Base-by-base conservation (phyloP, 1,139 yeast genomes). In the Pichia sp. region DNA sequence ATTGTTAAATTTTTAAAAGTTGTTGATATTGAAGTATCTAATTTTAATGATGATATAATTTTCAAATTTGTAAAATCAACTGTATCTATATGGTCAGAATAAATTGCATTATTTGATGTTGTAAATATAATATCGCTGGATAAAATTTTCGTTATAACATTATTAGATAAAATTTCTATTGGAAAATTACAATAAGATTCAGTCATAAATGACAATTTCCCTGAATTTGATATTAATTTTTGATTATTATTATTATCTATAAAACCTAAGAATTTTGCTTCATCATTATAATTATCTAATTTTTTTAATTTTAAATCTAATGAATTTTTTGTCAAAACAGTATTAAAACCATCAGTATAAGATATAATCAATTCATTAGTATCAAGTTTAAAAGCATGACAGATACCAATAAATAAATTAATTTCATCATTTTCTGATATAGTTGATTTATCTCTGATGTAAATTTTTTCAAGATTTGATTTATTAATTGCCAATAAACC, bases 311-410 rank as follows among this genome's bases (percentile, higher is more conserved):
- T 30, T 3, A 36, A 26, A 10, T 36, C 18, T 10, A 10, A 5
- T 3, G 18, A 10, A 4, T 27, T 27, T 27, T 27, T 38, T 33
- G 31, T 27, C 25, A 30, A 7, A 40, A 34, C 2, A 38, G 39
- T 5, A 42, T 38, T 26, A 40, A 39, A 33, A 5, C 44, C 45
- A 38, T 47, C 50, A 7, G 47, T 42, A 18, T 25, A 41, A 1
- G 42, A 26, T 3, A 18, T 11, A 11, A 47, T 18, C 8, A n/a
- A 11, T 4, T 43, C 39, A 7, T 40, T 33, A n/a, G 7, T 7
- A 2, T 32, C 31, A 18, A n/a, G n/a, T 30, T 27, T 34, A n/a
- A 30, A 31, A 5, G 35, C 38, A 27, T 44, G 28, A 4, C 45
- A 37, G 1, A 47, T 34, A 2, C 41, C 43, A 18, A 35, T 30